A percentile compares a stretch with the other conserved stretches of the same genome.
These are phyloP conservation scores for Kodamaea arcana DNA, from an alignment of 1,139 yeast genomes.

Conservation along the genomic window DNA sequence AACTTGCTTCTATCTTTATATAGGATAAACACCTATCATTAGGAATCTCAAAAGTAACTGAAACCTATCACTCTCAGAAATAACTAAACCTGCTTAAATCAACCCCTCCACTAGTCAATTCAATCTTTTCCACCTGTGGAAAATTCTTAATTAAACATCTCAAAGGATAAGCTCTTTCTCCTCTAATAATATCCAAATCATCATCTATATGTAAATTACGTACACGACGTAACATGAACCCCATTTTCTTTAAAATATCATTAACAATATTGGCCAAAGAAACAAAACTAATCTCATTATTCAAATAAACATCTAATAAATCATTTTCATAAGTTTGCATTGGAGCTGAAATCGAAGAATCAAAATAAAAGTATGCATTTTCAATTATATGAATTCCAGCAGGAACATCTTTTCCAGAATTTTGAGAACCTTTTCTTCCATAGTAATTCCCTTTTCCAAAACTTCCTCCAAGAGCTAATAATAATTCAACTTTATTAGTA, in stretches of 20 bases:
- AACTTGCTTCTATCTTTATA: too few species aligned
- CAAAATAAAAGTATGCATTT: constrained; percentile 36
- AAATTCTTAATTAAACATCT: constrained; percentile 29
- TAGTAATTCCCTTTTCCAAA: too few species aligned
- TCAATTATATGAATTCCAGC: constrained; percentile 11
- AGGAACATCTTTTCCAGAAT: constrained; percentile 5
- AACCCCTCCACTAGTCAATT: constrained; percentile 22
- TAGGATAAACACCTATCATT: too few species aligned
- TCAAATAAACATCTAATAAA: constrained; percentile 7
- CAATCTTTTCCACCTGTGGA: constrained; percentile 32
- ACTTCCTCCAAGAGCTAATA: constrained; percentile 6
- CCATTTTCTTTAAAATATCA: constrained; percentile 34
- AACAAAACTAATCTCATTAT: constrained; percentile 18
- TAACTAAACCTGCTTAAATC: constrained; percentile 4
- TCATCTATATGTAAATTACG: constrained; percentile 36
- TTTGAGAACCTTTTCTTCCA: too few species aligned
- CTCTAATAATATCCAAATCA: constrained; percentile 18
- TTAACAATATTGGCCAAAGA: constrained; percentile 30
- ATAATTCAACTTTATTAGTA: constrained; percentile 11
- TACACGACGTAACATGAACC: constrained; percentile 31
- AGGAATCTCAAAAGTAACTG: too few species aligned
- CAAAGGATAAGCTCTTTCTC: constrained; percentile 32
- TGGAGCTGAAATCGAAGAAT: constrained; percentile 20
- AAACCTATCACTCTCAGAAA: too few species aligned
- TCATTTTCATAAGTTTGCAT: constrained; percentile 3